Base-by-base conservation (phyloP, 2,329 filamentous ascomycete species). In the Aureobasidium sp. region DNA sequence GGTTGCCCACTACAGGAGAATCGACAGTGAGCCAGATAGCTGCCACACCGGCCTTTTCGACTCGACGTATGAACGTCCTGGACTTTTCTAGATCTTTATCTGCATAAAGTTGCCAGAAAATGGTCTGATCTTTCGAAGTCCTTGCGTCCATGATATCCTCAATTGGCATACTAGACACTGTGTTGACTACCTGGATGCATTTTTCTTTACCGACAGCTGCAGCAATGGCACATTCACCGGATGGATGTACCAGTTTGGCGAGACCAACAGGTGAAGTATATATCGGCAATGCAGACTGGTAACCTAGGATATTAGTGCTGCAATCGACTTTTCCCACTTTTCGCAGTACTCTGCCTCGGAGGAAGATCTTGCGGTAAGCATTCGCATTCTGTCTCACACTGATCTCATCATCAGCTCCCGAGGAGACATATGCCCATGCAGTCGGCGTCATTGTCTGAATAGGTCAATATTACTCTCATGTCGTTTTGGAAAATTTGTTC, bases 71-170 rank as follows among this genome's bases (percentile, higher is more conserved):
- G 4, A 82, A 66, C 1, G 68, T 67, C 55, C 73, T 73, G 6
- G 77, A 77, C 50, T 78, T 75, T 8, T 63, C 52, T 0, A 78
- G 68, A 56, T 80, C 69, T 57, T 74, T 76, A 63, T 82, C 74
- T 34, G 81, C 76, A 59, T 84, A 84, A 10, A 84, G 68, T 61
- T 83, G 80, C 63, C 81, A 81, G 66, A 81, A 79, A 30, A 74
- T 55, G 3, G 61, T 59, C 52, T 63, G 64, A 17, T 59, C 44
- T 17, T 66, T 55, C 0, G 60, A 56, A 12, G 59, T 52, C 8
- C 60, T 54, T 6, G 61, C 57, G 17, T 56, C 53, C 58, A 64
- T 60, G 19, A 66, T 65, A 12, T 58, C 57, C 38, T 61, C 61
- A 40, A 66, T 60, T 19, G 61, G 56, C 57, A 63, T 60, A 39